Percentiles rank a stretch among this genome's conserved stretches.
Conservation (phyloP, 495 filamentous ascomycete genomes). For the Glarea lozoyensis region DNA sequence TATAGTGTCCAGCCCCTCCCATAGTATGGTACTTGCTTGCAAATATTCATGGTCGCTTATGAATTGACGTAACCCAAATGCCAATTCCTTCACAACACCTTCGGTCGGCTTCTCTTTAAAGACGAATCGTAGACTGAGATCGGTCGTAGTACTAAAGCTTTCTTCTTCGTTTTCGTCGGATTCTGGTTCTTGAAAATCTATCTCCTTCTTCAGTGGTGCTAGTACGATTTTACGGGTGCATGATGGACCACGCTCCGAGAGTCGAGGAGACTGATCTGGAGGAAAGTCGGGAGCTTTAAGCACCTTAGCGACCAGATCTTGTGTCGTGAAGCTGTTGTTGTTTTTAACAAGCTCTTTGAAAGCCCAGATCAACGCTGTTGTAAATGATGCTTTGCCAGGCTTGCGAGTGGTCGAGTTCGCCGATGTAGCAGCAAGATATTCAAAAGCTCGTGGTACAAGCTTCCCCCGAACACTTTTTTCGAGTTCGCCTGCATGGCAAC, state of each 20-base stretch:
- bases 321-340: neutral
- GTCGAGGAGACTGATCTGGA: neutral
- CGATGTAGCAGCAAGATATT: slow-evolving; percentile 5
- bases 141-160: no score
- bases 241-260: neutral
- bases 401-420: neutral
- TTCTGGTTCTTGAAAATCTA: no score
- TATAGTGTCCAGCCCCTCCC: no score
- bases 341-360: slow-evolving; percentile 1
- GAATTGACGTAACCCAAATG: no score
- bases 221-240: neutral
- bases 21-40: no score
- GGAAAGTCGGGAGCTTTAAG: neutral
- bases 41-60: no score
- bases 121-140: no score
- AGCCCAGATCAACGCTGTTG: slow-evolving; percentile 13
- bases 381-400: slow-evolving; percentile 7
- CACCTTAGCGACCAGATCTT: neutral
- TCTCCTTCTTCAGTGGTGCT: no score
- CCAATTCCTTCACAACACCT: no score
- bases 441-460: slow-evolving; percentile 1
- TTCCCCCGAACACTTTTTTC: neutral
- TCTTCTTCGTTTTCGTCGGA: no score
- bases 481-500: slow-evolving; percentile 9
- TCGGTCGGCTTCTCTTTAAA: no score